These are phyloP conservation scores for Funneliformis caledonium DNA, from an alignment of 371 early-diverging fungal genomes.

Conservation along the genomic window DNA sequence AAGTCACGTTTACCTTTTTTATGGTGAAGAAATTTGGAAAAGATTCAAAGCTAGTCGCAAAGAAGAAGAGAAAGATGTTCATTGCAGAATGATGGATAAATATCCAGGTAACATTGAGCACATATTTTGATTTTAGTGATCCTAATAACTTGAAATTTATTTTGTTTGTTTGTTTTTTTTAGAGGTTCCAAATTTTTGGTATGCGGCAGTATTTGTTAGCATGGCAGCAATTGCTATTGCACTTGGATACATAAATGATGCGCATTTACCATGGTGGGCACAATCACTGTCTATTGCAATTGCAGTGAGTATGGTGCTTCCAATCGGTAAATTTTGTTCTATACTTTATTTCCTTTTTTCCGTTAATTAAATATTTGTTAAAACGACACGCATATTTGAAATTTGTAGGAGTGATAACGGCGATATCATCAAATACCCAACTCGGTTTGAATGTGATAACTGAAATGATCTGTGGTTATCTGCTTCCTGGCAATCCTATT, in stretches of 20 bases:
- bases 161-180: constrained; percentile 40
- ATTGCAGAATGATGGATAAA: constrained; percentile 9
- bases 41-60: constrained; percentile 39
- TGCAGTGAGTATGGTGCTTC: constrained; percentile 70
- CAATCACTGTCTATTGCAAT: constrained; percentile 69
- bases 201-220: constrained; percentile 59
- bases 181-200: constrained; percentile 81
- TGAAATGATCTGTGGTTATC: constrained; percentile 62
- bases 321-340: constrained; percentile 59
- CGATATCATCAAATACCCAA: constrained; percentile 45
- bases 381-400: background rate
- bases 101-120: constrained; percentile 8
- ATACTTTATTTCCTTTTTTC: background rate
- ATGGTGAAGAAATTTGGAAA: constrained; percentile 50
- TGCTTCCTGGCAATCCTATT: constrained; percentile 59
- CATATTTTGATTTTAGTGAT: too few relatives aligned
- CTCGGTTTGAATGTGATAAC: constrained; percentile 80
- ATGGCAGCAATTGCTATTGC: constrained; percentile 68
- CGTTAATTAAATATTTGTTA: background rate
- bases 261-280: constrained; percentile 75
- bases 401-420: constrained; percentile 43
- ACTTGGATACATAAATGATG: constrained; percentile 62
- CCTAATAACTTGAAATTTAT: background rate
- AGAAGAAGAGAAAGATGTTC: constrained; percentile 13
- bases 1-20: constrained; percentile 67